Conservation (phyloP, 1,139 yeast genomes). For the Hyphopichia pseudoburtonii region DNA sequence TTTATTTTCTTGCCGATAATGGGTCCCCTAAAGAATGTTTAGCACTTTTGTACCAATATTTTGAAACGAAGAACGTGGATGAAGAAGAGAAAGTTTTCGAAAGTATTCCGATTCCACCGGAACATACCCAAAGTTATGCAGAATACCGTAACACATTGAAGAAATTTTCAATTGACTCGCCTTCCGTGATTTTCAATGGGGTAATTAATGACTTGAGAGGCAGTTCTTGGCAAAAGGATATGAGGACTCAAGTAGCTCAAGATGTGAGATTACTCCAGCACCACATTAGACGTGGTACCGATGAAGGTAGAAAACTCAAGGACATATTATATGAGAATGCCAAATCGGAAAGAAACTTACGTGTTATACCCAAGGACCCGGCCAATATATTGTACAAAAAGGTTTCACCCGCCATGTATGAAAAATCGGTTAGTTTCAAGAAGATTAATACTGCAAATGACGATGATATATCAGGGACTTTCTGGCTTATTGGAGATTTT, state of each 20-base stretch:
- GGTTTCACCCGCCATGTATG: constrained; percentile 29
- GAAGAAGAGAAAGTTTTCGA: constrained; percentile 27
- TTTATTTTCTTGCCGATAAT: constrained; percentile 33
- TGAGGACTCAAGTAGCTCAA: constrained; percentile 40
- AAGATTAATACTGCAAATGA: constrained; percentile 12
- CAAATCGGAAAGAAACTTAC: constrained; percentile 30
- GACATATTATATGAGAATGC: constrained; percentile 34
- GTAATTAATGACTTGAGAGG: constrained; percentile 46
- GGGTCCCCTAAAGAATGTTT: constrained; percentile 36
- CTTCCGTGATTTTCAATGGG: constrained; percentile 73
- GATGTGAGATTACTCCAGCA: constrained; percentile 33
- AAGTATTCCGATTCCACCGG: constrained; percentile 12
- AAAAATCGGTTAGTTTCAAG: constrained; percentile 18
- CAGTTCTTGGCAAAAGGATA: constrained; percentile 38
- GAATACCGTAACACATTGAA: constrained; percentile 20
- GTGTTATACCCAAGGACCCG: constrained; percentile 36
- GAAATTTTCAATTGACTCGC: constrained; percentile 41
- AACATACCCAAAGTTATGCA: constrained; percentile 15
- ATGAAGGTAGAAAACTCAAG: constrained; percentile 24
- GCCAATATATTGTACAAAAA: constrained; percentile 32
- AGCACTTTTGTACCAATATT: constrained; percentile 41
- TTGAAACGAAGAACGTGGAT: constrained; percentile 25
- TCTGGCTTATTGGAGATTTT: constrained; percentile 63
- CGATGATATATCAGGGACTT: constrained; percentile 25
- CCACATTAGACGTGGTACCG: constrained; percentile 20